phyloP scores from a whole-genome alignment of 495 filamentous ascomycete genomes.

The Penicillium manginii region DNA sequence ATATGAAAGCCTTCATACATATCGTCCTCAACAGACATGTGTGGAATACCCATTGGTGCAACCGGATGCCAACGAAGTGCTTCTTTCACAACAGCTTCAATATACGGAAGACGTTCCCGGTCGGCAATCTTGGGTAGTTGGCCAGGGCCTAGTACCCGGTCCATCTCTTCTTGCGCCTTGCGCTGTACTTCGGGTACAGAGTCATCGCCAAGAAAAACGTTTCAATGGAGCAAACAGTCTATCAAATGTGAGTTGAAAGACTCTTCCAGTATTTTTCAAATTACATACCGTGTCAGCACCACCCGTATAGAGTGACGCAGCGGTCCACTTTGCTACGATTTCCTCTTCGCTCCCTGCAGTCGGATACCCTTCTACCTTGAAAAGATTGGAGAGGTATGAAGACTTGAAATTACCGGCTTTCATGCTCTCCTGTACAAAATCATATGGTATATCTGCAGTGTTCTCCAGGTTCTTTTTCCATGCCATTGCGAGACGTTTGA shows the following conservation, averaged over 20 bases:
- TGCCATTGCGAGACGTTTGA: slow-evolving; percentile 43
- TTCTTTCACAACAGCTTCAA: slow-evolving; percentile 50
- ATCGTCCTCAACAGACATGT: slow-evolving; percentile 57
- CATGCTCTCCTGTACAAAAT: slow-evolving; percentile 50
- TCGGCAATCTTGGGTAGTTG: slow-evolving; percentile 40
- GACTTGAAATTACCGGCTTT: slow-evolving; percentile 27
- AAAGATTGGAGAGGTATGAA: slow-evolving; percentile 44
- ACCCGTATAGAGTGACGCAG: slow-evolving; percentile 56
- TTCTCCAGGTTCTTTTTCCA: slow-evolving; percentile 34
- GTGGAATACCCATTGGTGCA: slow-evolving; percentile 53
- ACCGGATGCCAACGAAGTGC: slow-evolving; percentile 50
- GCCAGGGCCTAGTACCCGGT: slow-evolving; percentile 42
- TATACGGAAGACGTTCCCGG: slow-evolving; percentile 42
- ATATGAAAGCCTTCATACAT: slow-evolving; percentile 42
- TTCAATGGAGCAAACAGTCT: slow-evolving; percentile 22
- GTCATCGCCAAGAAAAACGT: slow-evolving; percentile 46
- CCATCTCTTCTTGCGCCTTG: slow-evolving; percentile 59
- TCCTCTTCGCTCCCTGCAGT: slow-evolving; percentile 30
- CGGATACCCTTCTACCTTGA: slow-evolving; percentile 25
- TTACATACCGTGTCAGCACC: slow-evolving; percentile 55
- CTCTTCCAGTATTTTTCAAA: too few relatives aligned
- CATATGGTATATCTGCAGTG: slow-evolving; percentile 41
- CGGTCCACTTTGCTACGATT: slow-evolving; percentile 43
- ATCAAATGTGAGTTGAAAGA: too few relatives aligned
- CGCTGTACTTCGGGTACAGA: slow-evolving; percentile 46